These are phyloP conservation scores for Allium sativum DNA, from an alignment of 106 monocot genomes.

Conservation along the genomic window DNA sequence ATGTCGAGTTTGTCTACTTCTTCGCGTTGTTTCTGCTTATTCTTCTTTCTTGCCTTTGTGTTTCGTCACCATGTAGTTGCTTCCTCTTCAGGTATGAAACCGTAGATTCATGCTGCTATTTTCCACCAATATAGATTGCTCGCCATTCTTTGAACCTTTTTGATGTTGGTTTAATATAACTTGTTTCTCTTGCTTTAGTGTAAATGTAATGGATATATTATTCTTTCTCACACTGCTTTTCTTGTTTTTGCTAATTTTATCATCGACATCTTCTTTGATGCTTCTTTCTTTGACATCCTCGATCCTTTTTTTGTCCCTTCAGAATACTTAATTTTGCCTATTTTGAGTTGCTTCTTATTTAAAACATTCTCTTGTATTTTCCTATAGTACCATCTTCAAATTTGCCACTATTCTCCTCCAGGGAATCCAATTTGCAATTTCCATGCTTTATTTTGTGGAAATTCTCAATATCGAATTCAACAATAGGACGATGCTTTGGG, in stretches of 20 bases:
- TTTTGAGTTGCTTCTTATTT: slow-evolving; percentile 17
- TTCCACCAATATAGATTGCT: not conserved
- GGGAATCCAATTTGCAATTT: slow-evolving; percentile 26
- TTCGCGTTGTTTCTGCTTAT: slow-evolving; percentile 33
- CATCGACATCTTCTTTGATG: not conserved
- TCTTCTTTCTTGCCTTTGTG: slow-evolving; percentile 12
- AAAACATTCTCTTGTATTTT: slow-evolving; percentile 9
- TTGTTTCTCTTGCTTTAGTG: slow-evolving; percentile 10
- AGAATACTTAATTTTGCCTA: slow-evolving; percentile 5
- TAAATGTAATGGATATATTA: not conserved
- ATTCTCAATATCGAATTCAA: slow-evolving; percentile 88
- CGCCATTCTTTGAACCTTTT: not conserved
- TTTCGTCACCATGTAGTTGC: slow-evolving; percentile 5
- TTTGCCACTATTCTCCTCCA: slow-evolving; percentile 19
- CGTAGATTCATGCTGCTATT: not conserved
- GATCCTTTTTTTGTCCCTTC: slow-evolving; percentile 3
- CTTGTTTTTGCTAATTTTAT: slow-evolving; percentile 9
- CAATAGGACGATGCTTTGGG: slow-evolving; percentile 76
- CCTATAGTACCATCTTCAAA: slow-evolving; percentile 10
- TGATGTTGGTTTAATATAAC: not conserved
- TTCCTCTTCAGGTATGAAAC: slow-evolving; percentile 33
- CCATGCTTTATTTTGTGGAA: slow-evolving; percentile 53
- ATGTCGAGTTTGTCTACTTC: slow-evolving; percentile 58
- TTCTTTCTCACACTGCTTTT: not conserved
- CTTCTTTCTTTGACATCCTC: not conserved